Evolutionary conservation across 768 basidiomycete genomes (phyloP).

Genomic region (Rubroboletus pulcherrimus): DNA sequence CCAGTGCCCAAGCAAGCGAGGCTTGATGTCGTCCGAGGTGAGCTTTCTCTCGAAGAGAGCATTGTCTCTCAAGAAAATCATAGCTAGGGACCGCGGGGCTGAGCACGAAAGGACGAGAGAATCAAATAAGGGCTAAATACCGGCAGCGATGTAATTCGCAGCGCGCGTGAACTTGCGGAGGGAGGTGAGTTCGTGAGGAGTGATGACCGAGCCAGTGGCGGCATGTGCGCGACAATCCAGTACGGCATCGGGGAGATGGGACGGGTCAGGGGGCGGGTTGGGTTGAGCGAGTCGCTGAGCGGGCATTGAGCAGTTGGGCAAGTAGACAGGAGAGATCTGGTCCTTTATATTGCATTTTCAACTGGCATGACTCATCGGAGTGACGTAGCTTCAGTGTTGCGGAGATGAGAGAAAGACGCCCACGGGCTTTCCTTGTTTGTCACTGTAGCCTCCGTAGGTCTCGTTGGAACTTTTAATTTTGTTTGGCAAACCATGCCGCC

Average conservation of each 20-base stretch:
- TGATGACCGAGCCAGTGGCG: conserved; percentile 44
- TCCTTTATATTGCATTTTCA: neutral
- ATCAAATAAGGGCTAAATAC: conserved; percentile 32
- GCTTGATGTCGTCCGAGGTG: conserved; percentile 70
- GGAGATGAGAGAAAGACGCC: no score
- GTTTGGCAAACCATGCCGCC: no score
- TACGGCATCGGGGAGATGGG: conserved; percentile 58
- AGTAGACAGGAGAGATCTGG: neutral
- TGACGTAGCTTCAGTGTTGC: neutral
- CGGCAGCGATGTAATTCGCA: conserved; percentile 68
- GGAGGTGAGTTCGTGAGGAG: conserved; percentile 47
- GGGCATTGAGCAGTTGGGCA: conserved; percentile 43
- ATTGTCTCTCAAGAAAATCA: conserved; percentile 81
- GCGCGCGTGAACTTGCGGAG: conserved; percentile 55
- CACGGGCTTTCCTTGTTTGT: no score
- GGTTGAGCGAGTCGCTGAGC: conserved; percentile 53
- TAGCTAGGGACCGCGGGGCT: conserved; percentile 41
- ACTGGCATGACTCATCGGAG: neutral
- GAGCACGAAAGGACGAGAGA: neutral
- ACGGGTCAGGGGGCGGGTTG: conserved; percentile 69
- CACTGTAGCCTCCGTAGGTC: no score
- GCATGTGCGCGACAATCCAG: conserved; percentile 48
- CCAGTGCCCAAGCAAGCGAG: conserved; percentile 79
- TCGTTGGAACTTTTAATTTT: no score
- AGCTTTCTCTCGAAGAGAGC: conserved; percentile 60